These are phyloP conservation scores for Solanum pinnatisectum DNA, from an alignment of 257 asterid genomes.

Conservation along the genomic window DNA sequence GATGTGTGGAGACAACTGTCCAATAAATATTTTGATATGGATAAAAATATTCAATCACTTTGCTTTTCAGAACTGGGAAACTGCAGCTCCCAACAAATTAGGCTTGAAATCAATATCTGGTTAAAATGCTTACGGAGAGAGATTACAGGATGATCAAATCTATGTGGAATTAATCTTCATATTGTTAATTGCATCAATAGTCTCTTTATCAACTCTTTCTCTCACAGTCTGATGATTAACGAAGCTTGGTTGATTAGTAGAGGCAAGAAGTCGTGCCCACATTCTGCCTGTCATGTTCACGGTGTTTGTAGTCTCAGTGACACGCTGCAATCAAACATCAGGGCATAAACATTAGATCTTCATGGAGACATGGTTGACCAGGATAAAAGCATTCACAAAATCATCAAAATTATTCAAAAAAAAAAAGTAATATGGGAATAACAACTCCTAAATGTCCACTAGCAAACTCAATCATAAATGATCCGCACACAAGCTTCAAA, in stretches of 20 bases:
- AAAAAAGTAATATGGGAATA: not conserved
- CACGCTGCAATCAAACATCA: conserved; percentile 48
- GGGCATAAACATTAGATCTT: not conserved
- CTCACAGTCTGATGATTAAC: conserved; percentile 30
- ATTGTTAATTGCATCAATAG: conserved; percentile 34
- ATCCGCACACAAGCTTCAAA: not conserved
- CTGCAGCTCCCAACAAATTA: not conserved
- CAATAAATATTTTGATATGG: not conserved
- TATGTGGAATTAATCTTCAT: conserved; percentile 46
- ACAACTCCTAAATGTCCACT: not conserved
- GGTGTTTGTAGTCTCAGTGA: conserved; percentile 56
- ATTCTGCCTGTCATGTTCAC: conserved; percentile 76
- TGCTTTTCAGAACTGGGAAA: not conserved
- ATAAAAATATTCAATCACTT: not conserved
- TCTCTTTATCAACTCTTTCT: conserved; percentile 33
- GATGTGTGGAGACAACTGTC: not conserved
- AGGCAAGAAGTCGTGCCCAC: conserved; percentile 97
- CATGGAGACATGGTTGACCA: not conserved
- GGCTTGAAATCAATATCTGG: not conserved
- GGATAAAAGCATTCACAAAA: not conserved
- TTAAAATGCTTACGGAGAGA: not conserved
- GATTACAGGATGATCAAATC: not conserved
- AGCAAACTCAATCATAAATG: not conserved
- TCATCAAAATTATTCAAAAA: not conserved
- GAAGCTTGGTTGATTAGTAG: conserved; percentile 89